Evolutionary conservation across 2,329 filamentous ascomycete genomes (phyloP).

Genomic region (Ophiostoma australiae): DNA sequence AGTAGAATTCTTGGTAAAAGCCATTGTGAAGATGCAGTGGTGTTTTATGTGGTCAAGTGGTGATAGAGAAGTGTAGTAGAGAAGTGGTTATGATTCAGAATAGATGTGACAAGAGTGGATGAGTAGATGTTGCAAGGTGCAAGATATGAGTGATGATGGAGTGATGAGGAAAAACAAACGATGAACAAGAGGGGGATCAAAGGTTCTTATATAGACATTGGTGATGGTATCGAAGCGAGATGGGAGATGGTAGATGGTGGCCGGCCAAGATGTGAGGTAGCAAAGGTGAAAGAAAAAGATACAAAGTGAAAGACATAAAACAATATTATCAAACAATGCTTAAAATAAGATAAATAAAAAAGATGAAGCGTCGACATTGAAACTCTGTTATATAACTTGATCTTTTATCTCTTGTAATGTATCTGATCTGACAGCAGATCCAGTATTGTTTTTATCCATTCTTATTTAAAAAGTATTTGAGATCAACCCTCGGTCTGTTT

Average conservation of each 20-base stretch:
- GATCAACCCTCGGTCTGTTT: neutral
- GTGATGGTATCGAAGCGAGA: neutral
- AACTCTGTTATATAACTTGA: neutral
- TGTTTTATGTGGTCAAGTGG: neutral
- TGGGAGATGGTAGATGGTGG: neutral
- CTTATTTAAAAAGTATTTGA: neutral
- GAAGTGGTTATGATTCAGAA: neutral
- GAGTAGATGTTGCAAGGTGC: neutral
- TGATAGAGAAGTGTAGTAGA: neutral
- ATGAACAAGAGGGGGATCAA: neutral
- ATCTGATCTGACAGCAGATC: slow-evolving; percentile 12
- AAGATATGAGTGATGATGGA: neutral
- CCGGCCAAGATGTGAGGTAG: neutral
- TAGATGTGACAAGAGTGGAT: neutral
- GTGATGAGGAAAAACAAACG: neutral
- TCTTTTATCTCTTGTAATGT: neutral
- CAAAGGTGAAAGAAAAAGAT: neutral
- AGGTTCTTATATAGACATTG: neutral
- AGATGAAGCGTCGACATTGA: neutral
- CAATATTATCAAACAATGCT: neutral
- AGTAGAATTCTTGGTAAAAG: slow-evolving; percentile 37
- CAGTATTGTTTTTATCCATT: neutral
- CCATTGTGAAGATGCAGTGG: slow-evolving; percentile 28
- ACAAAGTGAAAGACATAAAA: neutral
- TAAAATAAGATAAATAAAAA: neutral